These are phyloP conservation scores for Sarcomyxa edulis DNA, from an alignment of 768 basidiomycete genomes.

Conservation along the genomic window DNA sequence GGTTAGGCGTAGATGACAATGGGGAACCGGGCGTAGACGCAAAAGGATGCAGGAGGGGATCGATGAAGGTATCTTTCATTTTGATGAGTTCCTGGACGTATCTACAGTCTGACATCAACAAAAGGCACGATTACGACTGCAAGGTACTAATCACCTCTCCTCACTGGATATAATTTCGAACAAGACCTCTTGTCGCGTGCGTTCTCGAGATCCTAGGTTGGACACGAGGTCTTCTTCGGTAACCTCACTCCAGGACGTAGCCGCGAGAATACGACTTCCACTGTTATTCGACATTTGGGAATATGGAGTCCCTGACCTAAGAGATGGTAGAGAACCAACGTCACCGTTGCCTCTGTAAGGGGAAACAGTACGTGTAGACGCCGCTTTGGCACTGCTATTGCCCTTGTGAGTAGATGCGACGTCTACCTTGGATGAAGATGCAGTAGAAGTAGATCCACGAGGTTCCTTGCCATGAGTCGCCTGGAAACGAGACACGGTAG, in stretches of 20 bases:
- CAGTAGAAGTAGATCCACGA: slow-evolving; percentile 60
- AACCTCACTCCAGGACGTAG: slow-evolving; percentile 87
- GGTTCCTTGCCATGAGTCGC: slow-evolving; percentile 66
- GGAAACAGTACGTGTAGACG: slow-evolving; percentile 61
- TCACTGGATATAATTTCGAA: slow-evolving; percentile 97
- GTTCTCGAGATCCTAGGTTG: slow-evolving; percentile 88
- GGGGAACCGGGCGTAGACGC: slow-evolving; percentile 35
- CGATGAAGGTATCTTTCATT: slow-evolving; percentile 92
- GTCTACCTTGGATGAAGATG: slow-evolving; percentile 65
- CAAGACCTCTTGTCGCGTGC: slow-evolving; percentile 92
- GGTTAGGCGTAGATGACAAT: slow-evolving; percentile 53
- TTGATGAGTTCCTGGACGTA: slow-evolving; percentile 87
- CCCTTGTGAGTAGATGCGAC: slow-evolving; percentile 32
- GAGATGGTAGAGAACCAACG: slow-evolving; percentile 48
- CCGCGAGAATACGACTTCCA: slow-evolving; percentile 70
- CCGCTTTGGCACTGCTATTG: slow-evolving; percentile 37
- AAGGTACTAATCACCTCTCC: slow-evolving; percentile 60
- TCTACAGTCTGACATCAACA: slow-evolving; percentile 35
- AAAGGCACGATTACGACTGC: background rate
- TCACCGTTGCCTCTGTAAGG: slow-evolving; percentile 42
- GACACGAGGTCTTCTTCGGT: slow-evolving; percentile 92
- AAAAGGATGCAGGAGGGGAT: slow-evolving; percentile 84
- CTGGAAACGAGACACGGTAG: slow-evolving; percentile 73
- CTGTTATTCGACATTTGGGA: slow-evolving; percentile 67
- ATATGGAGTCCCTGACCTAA: slow-evolving; percentile 79